A percentile compares a stretch with the other conserved stretches of the same genome.
Evolutionary conservation across 176 grass and related monocot species (phyloP).

Genomic region (Triticum timopheevii): DNA sequence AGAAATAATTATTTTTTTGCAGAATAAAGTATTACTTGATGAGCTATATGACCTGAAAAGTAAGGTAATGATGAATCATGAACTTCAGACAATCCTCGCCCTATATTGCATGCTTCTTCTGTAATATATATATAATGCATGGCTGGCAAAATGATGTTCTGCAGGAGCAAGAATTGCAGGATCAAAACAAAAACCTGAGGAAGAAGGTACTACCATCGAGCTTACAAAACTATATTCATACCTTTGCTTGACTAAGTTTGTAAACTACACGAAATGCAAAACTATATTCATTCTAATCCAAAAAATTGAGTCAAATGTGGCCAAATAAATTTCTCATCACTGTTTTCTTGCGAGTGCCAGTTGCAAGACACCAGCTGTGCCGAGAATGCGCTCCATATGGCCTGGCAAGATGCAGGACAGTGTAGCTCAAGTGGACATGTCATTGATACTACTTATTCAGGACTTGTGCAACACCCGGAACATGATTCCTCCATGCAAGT

Average conservation of each 20-base stretch:
- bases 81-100: not conserved
- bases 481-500: slow-evolving; percentile 34
- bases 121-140: not conserved
- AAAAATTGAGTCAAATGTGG: not conserved
- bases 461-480: slow-evolving; percentile 24
- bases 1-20: not conserved
- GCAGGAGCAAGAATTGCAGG: slow-evolving; percentile 71
- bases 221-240: not conserved
- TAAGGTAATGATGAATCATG: slow-evolving; percentile 55
- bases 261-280: not conserved
- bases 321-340: not conserved
- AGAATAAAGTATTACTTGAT: slow-evolving; percentile 75
- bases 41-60: slow-evolving; percentile 77
- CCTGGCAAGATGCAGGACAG: slow-evolving; percentile 47
- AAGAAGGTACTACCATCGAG: slow-evolving; percentile 51
- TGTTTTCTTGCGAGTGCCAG: slow-evolving; percentile 26
- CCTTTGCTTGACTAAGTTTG: not conserved
- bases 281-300: not conserved
- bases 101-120: not conserved
- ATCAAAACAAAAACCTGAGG: slow-evolving; percentile 70
- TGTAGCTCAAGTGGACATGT: slow-evolving; percentile 34
- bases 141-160: not conserved
- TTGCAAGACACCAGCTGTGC: slow-evolving; percentile 31
- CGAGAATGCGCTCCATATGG: slow-evolving; percentile 35
- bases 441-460: slow-evolving; percentile 30